Evolutionary conservation across 768 basidiomycete genomes (phyloP).

Genomic region (Butyriboletus loyo): DNA sequence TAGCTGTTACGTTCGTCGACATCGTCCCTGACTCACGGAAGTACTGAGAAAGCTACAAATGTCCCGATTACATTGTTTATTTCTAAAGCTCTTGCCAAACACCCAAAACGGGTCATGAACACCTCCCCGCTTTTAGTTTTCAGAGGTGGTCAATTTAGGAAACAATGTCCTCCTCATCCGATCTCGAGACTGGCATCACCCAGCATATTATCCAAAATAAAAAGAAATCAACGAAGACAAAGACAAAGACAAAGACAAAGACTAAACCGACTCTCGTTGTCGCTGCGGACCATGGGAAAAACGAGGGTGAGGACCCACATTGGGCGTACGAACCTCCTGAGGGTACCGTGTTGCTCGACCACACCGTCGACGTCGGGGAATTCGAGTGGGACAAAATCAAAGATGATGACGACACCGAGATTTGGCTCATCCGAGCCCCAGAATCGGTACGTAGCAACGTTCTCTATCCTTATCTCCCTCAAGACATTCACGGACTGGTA

Average conservation of each 20-base stretch:
- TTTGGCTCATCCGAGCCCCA: slow-evolving; percentile 72
- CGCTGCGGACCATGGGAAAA: slow-evolving; percentile 35
- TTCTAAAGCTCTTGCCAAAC: slow-evolving; percentile 36
- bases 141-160: not conserved
- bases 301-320: slow-evolving; percentile 51
- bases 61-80: slow-evolving; percentile 16
- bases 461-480: not conserved
- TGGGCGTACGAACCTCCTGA: slow-evolving; percentile 63
- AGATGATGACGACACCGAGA: slow-evolving; percentile 54
- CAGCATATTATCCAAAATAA: slow-evolving; percentile 10
- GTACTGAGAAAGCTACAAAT: too few species aligned
- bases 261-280: not conserved
- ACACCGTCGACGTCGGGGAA: slow-evolving; percentile 40
- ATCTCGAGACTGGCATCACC: slow-evolving; percentile 8
- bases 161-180: slow-evolving; percentile 25
- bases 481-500: slow-evolving; percentile 23
- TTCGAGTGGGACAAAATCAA: slow-evolving; percentile 71
- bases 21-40: slow-evolving; percentile 1
- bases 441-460: slow-evolving; percentile 49
- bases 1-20: slow-evolving; percentile 25
- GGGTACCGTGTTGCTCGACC: slow-evolving; percentile 48
- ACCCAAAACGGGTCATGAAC: slow-evolving; percentile 13
- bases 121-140: not conserved
- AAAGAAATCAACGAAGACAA: slow-evolving; percentile 9
- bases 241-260: slow-evolving; percentile 12